Evolutionary conservation across 202 grass and related monocot species (phyloP).

Genomic region (Dendrocalamus latiflorus): DNA sequence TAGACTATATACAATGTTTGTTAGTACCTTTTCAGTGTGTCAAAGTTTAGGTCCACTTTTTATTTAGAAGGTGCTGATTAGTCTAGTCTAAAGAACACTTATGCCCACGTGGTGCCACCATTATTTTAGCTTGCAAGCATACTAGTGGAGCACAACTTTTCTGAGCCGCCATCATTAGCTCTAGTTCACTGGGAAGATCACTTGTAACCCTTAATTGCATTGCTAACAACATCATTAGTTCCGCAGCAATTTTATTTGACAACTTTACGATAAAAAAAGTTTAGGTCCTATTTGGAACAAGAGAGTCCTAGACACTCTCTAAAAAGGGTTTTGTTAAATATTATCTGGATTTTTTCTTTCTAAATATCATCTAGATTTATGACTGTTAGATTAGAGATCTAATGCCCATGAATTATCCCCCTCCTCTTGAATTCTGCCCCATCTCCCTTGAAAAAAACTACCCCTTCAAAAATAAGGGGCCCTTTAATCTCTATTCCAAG

Average conservation of each 20-base stretch:
- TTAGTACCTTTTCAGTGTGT: neutral
- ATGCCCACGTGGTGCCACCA: constrained; percentile 18
- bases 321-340: too few species aligned
- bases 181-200: neutral
- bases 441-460: too few species aligned
- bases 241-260: neutral
- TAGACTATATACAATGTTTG: neutral
- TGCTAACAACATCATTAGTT: neutral
- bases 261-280: neutral
- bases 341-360: too few species aligned
- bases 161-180: constrained; percentile 23
- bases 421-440: too few species aligned
- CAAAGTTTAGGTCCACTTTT: constrained; percentile 15
- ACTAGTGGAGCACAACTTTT: neutral
- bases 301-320: neutral
- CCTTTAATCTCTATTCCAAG: too few species aligned
- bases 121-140: constrained; percentile 32
- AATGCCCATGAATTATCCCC: too few species aligned
- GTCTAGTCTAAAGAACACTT: constrained; percentile 1
- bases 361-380: too few species aligned
- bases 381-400: too few species aligned
- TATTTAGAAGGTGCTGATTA: constrained; percentile 4
- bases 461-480: too few species aligned
- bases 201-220: neutral
- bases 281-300: neutral